Base-by-base conservation (phyloP, 352 stramenopile species). In the Vaucheria bursata region DNA sequence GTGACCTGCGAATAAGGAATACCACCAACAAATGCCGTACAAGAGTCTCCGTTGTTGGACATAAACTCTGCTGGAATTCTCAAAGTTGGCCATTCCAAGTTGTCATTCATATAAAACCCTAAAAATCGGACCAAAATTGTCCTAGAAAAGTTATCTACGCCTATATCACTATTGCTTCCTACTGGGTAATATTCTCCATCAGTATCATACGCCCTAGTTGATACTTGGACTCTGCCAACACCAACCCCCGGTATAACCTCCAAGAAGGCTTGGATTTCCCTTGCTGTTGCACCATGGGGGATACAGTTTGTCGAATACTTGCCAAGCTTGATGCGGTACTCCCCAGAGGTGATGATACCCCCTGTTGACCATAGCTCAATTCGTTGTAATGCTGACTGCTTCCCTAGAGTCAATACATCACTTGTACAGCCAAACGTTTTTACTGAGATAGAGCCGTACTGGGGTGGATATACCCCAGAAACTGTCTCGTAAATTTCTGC, bases 261-360 rank as follows among this genome's bases (percentile, higher is more conserved):
- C 0, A 96, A 75, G 2, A 90, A 90, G 0, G 71, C 78, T 52
- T 90, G 38, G 1, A 94, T 52, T 6, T 83, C 83, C 0, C 72
- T 40, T 1, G 83, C 78, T 18, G 80, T 84, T 0, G 82, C 87
- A 33, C 87, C 85, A 1, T 71, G 81, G 7, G 35, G 29, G 1
- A 84, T 70, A 34, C 79, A 84, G 12, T 52, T 70, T 38, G 79
- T 82, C 35, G 75, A 67, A 25, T 84, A 36, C n/a, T 67, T 71
- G 31, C 70, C 79, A n/a, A 84, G 79, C 39, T 79, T 52, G 31
- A 84, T 35, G 3, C 79, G 73, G 38, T 83, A 84, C 18, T 65
- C 70, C 5, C 79, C 79, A 35, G 70, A 36, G 31, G 34, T 38
- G 8, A 84, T 40, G 6, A 36, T 29, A 34, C 59, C 45, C 31